Evolutionary conservation across 2,329 filamentous ascomycete genomes (phyloP).

Genomic region (Paecilomyces formosus): DNA sequence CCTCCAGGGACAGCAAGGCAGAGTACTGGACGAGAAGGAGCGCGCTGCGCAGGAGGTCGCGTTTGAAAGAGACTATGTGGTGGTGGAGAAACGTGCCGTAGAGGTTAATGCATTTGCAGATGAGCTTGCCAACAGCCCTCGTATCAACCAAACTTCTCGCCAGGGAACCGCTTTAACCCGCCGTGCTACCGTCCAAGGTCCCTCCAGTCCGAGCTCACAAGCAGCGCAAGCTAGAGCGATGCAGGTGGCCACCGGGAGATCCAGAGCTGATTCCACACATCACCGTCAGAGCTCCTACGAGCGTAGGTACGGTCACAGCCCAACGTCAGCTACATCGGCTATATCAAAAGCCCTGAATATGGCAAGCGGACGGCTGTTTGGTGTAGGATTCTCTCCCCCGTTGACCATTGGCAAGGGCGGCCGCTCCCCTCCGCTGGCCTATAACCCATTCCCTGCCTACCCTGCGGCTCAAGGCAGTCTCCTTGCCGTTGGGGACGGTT

Average conservation of each 20-base stretch:
- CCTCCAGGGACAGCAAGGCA: conserved; percentile 26
- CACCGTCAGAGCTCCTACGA: conserved; percentile 76
- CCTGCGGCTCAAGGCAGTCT: conserved; percentile 66
- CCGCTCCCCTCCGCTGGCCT: conserved; percentile 38
- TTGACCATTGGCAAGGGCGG: conserved; percentile 38
- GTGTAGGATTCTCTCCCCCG: conserved; percentile 44
- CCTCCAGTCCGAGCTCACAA: conserved; percentile 60
- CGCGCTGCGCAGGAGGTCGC: conserved; percentile 77
- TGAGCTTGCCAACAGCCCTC: conserved; percentile 79
- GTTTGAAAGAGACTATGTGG: conserved; percentile 88
- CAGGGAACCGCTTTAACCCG: conserved; percentile 61
- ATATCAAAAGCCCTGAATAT: conserved; percentile 94
- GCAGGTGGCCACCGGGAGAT: conserved; percentile 62
- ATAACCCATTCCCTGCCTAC: conserved; percentile 75
- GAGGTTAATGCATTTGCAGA: conserved; percentile 97
- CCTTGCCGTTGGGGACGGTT: conserved; percentile 55
- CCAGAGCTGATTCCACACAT: conserved; percentile 53
- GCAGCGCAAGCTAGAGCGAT: conserved; percentile 63
- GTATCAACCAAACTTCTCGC: conserved; percentile 43
- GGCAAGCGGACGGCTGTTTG: conserved; percentile 60
- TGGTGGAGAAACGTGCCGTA: conserved; percentile 90
- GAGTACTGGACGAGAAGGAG: conserved; percentile 43
- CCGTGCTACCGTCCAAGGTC: conserved; percentile 69
- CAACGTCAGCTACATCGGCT: conserved; percentile 76
- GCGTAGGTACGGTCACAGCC: conserved; percentile 63